Percentiles rank a stretch among this genome's conserved stretches.
Conservation (phyloP, 2,329 filamentous ascomycete species). For the Monilinia fructigena region DNA sequence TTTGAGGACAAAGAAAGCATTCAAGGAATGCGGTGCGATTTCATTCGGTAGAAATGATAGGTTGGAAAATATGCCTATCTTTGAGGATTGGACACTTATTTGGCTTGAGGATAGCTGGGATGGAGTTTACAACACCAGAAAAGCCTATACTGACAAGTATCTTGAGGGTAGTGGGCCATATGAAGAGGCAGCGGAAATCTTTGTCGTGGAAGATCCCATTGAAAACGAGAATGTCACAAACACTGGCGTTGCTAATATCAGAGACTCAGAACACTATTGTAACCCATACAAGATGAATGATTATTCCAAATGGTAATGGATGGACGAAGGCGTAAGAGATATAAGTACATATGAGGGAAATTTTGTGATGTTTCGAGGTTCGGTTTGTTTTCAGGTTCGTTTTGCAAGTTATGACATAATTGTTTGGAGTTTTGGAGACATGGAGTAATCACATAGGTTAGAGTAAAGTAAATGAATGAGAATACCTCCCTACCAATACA, state of each 20-base stretch:
- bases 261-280: not conserved
- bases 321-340: not conserved
- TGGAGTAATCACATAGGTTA: not conserved
- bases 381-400: not conserved
- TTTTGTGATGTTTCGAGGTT: not conserved
- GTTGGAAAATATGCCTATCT: not conserved
- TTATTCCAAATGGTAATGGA: not conserved
- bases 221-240: not conserved
- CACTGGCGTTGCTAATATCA: not conserved
- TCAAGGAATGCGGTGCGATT: constrained; percentile 8
- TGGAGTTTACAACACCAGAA: constrained; percentile 7
- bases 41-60: not conserved
- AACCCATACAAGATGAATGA: constrained; percentile 5
- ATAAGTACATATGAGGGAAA: not conserved
- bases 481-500: not conserved
- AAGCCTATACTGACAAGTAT: not conserved
- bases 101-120: constrained; percentile 14
- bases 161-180: not conserved
- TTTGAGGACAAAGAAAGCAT: not conserved
- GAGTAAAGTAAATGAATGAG: not conserved
- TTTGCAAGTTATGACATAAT: not conserved
- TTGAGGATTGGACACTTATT: constrained; percentile 13
- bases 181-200: not conserved
- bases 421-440: constrained; percentile 6
- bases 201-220: not conserved